Evolutionary conservation across 1,139 yeast genomes (phyloP).

Genomic region (Debaryomyces sp.): DNA sequence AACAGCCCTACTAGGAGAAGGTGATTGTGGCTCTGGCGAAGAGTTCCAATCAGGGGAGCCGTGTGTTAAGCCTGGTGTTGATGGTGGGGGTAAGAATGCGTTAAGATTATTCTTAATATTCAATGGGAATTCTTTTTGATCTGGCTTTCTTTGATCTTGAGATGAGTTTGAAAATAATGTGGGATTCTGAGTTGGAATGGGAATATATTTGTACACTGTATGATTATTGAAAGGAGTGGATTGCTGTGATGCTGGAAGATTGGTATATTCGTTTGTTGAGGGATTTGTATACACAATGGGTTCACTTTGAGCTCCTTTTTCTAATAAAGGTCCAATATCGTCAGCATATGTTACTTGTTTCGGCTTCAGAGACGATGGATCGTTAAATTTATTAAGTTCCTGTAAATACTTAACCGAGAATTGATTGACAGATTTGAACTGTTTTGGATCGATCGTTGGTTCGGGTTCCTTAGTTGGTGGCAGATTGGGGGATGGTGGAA

Average conservation of each 20-base stretch:
- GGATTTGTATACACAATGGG: not conserved
- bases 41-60: slow-evolving; percentile 43
- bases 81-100: slow-evolving; percentile 43
- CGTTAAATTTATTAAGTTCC: slow-evolving; percentile 28
- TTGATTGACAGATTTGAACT: slow-evolving; percentile 19
- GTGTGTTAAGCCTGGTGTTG: slow-evolving; percentile 43
- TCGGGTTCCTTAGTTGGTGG: slow-evolving; percentile 12
- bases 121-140: slow-evolving; percentile 1
- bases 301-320: slow-evolving; percentile 4
- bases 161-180: slow-evolving; percentile 15
- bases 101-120: slow-evolving; percentile 14
- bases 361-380: slow-evolving; percentile 13
- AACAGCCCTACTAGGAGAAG: slow-evolving; percentile 26
- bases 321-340: slow-evolving; percentile 44
- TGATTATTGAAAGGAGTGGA: slow-evolving; percentile 14
- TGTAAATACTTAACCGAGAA: slow-evolving; percentile 51
- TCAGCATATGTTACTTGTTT: slow-evolving; percentile 33
- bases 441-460: slow-evolving; percentile 3
- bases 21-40: slow-evolving; percentile 47
- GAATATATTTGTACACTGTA: slow-evolving; percentile 35
- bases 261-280: slow-evolving; percentile 2
- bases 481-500: slow-evolving; percentile 47
- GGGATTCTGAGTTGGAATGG: slow-evolving; percentile 47
- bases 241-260: slow-evolving; percentile 7
- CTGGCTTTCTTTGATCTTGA: not conserved